These are phyloP conservation scores for Lentinula lateritia DNA, from an alignment of 768 basidiomycete genomes.

Conservation along the genomic window DNA sequence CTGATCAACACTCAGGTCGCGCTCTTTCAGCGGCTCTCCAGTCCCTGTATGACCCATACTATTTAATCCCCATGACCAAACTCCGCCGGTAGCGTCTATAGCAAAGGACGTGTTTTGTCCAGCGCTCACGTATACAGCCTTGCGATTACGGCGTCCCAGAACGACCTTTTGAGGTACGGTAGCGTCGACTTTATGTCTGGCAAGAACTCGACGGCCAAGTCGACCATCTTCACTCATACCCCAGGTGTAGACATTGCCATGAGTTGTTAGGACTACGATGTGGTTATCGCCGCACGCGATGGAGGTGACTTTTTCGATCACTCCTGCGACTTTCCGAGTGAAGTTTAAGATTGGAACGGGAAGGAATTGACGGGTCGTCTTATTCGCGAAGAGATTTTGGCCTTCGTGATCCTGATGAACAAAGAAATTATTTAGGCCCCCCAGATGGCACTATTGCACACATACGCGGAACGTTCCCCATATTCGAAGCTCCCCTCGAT, in stretches of 20 bases:
- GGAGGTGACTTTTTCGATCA: slow-evolving; percentile 63
- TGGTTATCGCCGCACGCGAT: slow-evolving; percentile 86
- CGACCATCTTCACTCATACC: slow-evolving; percentile 89
- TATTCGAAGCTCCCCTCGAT: slow-evolving; percentile 73
- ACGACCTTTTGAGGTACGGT: slow-evolving; percentile 82
- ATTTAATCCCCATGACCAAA: slow-evolving; percentile 95
- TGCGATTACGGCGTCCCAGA: slow-evolving; percentile 58
- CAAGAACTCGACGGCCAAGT: slow-evolving; percentile 84
- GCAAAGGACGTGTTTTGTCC: slow-evolving; percentile 89
- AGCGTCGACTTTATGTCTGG: slow-evolving; percentile 82
- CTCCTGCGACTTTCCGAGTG: slow-evolving; percentile 27
- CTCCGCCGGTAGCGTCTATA: slow-evolving; percentile 71
- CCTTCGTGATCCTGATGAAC: slow-evolving; percentile 61
- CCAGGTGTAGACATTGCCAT: slow-evolving; percentile 84
- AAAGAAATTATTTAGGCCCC: slow-evolving; percentile 1
- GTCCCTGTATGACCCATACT: slow-evolving; percentile 81
- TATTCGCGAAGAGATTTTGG: slow-evolving; percentile 71
- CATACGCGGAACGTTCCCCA: slow-evolving; percentile 89
- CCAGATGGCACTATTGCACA: slow-evolving; percentile 5
- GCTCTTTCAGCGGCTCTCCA: slow-evolving; percentile 22
- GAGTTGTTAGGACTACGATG: slow-evolving; percentile 80
- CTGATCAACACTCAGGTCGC: background rate
- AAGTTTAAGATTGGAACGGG: slow-evolving; percentile 48
- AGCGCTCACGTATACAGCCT: slow-evolving; percentile 62
- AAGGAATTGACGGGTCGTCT: slow-evolving; percentile 57